Evolutionary conservation across 164 flowering plant genomes (phyloP), one percentile per base, ranked within the genome.

Genomic region (Kalanchoe fedtschenkoi): DNA sequence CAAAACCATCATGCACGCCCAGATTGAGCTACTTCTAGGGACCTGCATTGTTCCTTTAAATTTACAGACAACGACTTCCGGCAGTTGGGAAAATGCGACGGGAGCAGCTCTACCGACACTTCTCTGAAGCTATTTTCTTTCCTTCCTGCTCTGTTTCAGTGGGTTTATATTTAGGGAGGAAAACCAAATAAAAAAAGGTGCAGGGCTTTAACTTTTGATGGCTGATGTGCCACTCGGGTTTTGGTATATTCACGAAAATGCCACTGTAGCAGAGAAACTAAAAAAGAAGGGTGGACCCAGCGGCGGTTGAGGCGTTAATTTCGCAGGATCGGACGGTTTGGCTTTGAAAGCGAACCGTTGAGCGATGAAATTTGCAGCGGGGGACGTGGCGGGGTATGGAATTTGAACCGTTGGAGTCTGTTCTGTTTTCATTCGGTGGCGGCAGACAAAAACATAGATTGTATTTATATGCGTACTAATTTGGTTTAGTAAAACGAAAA

Each of bases 251-350:
- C 26, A 51, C 56, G 29, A 26, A 24, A 51, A 51, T 51, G 15
- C 32, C 32, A 51, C 56, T 51, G 32, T 51, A 29, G 16, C 21
- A 6, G 51, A 5, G 8, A 19, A 10, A 26, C 22, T 2, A 17
- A 44, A n/a, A 5, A n/a, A n/a, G n/a, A n/a, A n/a, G 21, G 13
- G 21, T 22, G 93, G 85, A 7, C 80, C 88, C 75, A 71, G 44
- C 77, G 81, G 69, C 85, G 64, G 95, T 83, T 80, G 68, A 75
- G 87, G 84, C 88, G 80, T 78, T 78, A 72, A 80, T 71, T 78
- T 75, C 80, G 79, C 79, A 4, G 14, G 53, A 35, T 65, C 61
- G 73, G 65, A 63, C 47, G 11, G 29, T 60, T 68, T 29, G 64
- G 14, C 21, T 32, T 57, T 65, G 61, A 56, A 41, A 39, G 51